These are phyloP conservation scores for Scheffersomyces insectosa DNA, from an alignment of 1,139 yeast genomes.

Conservation along the genomic window DNA sequence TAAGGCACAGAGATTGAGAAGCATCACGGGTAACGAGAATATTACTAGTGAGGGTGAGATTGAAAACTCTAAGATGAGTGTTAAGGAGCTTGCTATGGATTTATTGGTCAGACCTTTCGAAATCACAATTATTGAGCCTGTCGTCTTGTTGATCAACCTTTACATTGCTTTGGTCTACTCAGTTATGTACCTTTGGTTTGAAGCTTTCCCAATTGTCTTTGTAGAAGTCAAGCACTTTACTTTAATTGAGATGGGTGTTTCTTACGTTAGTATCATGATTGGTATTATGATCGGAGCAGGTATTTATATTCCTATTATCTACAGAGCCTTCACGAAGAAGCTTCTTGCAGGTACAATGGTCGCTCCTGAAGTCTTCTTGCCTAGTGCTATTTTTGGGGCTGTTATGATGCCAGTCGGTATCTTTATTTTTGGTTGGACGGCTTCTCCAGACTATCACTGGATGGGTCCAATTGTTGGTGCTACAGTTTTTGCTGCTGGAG, in stretches of 20 bases:
- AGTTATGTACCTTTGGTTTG: slow-evolving; percentile 16
- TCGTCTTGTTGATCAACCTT: slow-evolving; percentile 13
- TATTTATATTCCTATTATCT: slow-evolving; percentile 9
- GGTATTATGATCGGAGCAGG: slow-evolving; percentile 11
- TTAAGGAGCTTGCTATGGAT: slow-evolving; percentile 9
- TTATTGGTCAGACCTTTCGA: slow-evolving; percentile 15
- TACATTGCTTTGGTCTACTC: slow-evolving; percentile 15
- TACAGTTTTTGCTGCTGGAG: slow-evolving; percentile 12
- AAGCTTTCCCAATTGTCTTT: slow-evolving; percentile 16
- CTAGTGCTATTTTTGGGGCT: slow-evolving; percentile 12
- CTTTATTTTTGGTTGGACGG: slow-evolving; percentile 14
- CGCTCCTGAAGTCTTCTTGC: slow-evolving; percentile 12
- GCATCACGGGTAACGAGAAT: slow-evolving; percentile 10
- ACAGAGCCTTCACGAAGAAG: slow-evolving; percentile 9
- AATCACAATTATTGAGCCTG: slow-evolving; percentile 14
- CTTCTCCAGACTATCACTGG: slow-evolving; percentile 14
- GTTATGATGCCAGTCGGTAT: slow-evolving; percentile 14
- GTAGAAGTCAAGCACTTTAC: slow-evolving; percentile 10
- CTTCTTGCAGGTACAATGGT: slow-evolving; percentile 5
- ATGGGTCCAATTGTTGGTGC: slow-evolving; percentile 15
- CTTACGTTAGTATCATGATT: slow-evolving; percentile 10
- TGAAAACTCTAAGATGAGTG: slow-evolving; percentile 5
- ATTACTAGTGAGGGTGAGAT: slow-evolving; percentile 9
- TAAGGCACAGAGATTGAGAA: slow-evolving; percentile 14
- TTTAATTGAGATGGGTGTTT: slow-evolving; percentile 12